Evolutionary conservation across 257 asterid species (phyloP), one percentile per base, ranked within the genome.

Genomic region (Misopates orontium): DNA sequence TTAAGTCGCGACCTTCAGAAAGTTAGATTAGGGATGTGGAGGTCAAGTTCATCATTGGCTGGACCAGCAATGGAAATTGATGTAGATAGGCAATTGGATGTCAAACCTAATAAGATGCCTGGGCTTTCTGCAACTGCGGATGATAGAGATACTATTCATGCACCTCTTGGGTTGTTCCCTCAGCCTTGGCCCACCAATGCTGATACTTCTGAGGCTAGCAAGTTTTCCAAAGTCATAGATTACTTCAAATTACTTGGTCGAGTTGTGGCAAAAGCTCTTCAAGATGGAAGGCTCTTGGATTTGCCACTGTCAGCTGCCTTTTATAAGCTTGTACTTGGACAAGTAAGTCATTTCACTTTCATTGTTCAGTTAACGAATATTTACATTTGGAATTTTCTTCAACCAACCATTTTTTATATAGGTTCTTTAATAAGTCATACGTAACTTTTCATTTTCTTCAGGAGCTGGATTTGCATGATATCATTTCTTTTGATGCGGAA

Each of bases 241-340:
- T 77, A 90, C 73, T 87, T 85, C 62, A 84, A 87, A 44, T 84
- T 90, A 74, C 95, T 90, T 63, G 98, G 98, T 49, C 86, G 90
- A 77, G 95, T 87, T 72, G 82, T 87, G 95, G 97, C 97, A 24
- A 93, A 90, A 80, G 95, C 97, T 67, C 96, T 93, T 71, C 99
- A 93, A 67, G 99, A 93, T 75, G 97, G 96, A 61, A 85, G 98
- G 79, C 96, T 93, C 53, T 80, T 93, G 81, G 99, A 93, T 82
- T 64, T 93, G 69, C 94, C 99, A 17, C 73, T 93, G 54, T 90
- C 99, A 53, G 71, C 69, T 71, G 87, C 97, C 23, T 93, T 93
- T 61, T 83, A 86, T 79, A 93, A 84, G 77, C 95, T 93, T 61
- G 70, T 84, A 42, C 97, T 90, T 59, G 87, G 94, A 71, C 97